Evolutionary conservation across 2,329 filamentous ascomycete genomes (phyloP).

Genomic region (Monosporascus ibericus): DNA sequence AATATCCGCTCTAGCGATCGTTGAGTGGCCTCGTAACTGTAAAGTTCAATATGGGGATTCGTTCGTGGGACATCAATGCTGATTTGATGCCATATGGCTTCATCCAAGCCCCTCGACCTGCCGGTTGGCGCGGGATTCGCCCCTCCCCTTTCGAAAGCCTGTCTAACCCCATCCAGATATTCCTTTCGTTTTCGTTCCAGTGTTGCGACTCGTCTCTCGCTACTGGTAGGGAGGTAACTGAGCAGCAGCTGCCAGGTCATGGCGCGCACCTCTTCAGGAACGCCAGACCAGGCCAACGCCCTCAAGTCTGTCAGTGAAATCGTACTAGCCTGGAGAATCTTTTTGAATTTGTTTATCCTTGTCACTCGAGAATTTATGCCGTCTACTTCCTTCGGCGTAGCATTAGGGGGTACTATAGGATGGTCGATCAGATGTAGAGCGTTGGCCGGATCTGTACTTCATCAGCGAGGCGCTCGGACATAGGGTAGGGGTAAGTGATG

Average conservation of each 20-base stretch:
- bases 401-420: conserved; percentile 64
- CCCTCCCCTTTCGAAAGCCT: conserved; percentile 63
- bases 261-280: conserved; percentile 89
- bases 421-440: conserved; percentile 92
- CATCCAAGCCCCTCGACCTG: conserved; percentile 68
- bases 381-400: conserved; percentile 77
- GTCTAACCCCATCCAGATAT: conserved; percentile 85
- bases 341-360: conserved; percentile 98
- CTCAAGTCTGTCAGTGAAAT: conserved; percentile 81
- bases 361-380: conserved; percentile 81
- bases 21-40: conserved; percentile 94
- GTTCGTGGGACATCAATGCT: conserved; percentile 96
- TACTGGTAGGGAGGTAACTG: conserved; percentile 94
- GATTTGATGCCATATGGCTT: conserved; percentile 99
- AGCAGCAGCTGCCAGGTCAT: conserved; percentile 99
- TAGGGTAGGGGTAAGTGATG: not conserved
- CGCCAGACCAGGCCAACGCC: conserved; percentile 84
- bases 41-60: conserved; percentile 91
- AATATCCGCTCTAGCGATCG: conserved; percentile 88
- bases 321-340: conserved; percentile 84
- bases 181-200: conserved; percentile 93
- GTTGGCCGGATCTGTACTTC: conserved; percentile 68
- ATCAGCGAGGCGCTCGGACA: conserved; percentile 3
- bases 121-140: conserved; percentile 32
- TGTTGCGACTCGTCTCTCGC: conserved; percentile 82